These are phyloP conservation scores for Corylus heterophylla DNA, from an alignment of 306 rosid genomes.

Conservation along the genomic window DNA sequence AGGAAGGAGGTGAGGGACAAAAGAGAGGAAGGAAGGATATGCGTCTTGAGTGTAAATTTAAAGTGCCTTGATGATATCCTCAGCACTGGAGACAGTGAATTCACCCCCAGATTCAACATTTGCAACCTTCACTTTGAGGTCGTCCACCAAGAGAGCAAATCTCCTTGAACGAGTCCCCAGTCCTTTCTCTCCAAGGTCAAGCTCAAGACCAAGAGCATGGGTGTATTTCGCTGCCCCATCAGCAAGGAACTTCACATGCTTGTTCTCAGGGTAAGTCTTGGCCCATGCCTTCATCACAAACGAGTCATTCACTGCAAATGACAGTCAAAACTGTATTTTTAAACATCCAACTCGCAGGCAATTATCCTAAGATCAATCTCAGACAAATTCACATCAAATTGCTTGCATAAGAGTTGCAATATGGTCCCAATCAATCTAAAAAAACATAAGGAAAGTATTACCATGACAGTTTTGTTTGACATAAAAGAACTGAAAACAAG, in stretches of 20 bases:
- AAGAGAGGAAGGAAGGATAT: neutral
- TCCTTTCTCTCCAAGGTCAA: slow-evolving; percentile 78
- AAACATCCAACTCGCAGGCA: neutral
- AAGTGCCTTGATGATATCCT: slow-evolving; percentile 87
- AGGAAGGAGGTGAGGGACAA: neutral
- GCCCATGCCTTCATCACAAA: slow-evolving; percentile 94
- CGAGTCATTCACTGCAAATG: slow-evolving; percentile 79
- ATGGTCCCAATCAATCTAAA: neutral
- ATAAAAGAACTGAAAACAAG: neutral
- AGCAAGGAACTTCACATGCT: slow-evolving; percentile 85
- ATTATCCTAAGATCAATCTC: neutral
- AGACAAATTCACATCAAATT: neutral
- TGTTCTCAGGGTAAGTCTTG: slow-evolving; percentile 77
- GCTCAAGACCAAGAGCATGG: slow-evolving; percentile 80
- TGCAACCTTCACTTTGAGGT: slow-evolving; percentile 84
- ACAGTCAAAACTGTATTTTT: slow-evolving; percentile 4
- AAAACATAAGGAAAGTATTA: neutral
- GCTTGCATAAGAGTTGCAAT: neutral
- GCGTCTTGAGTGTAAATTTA: slow-evolving; percentile 28
- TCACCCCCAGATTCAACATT: slow-evolving; percentile 83
- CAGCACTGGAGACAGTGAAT: slow-evolving; percentile 82
- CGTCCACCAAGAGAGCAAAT: slow-evolving; percentile 76
- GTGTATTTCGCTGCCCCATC: slow-evolving; percentile 90
- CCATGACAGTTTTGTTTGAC: neutral
- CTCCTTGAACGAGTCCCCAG: slow-evolving; percentile 79